Base-by-base conservation (phyloP, 2,329 filamentous ascomycete species). In the Thermomyces lanuginosus region DNA sequence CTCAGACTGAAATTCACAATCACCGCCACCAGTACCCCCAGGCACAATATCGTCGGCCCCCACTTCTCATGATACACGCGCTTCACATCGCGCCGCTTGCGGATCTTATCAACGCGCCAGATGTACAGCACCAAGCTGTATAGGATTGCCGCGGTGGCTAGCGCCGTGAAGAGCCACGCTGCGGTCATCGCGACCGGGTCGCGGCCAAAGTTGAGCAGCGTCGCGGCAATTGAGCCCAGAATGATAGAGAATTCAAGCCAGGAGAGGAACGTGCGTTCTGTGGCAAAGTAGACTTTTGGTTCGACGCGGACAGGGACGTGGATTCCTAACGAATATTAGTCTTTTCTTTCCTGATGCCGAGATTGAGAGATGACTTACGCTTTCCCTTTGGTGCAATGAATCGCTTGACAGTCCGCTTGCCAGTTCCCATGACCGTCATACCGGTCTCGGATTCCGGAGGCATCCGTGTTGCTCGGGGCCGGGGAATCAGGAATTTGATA, bases 221-320 rank as follows among this genome's bases (percentile, higher is more conserved):
- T 80, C 5, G 78, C 76, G 8, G 83, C 81, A 41, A 92, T 86
- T 15, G 78, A 77, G 41, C 81, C 82, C 28, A 98, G 74, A 47
- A 93, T 84, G 45, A 95, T 92, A 26, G 79, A 86, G 56, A 92
- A 95, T 54, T 98, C 86, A 43, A 98, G 77, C 83, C 89, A 98
- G 36, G 82, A 80, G 31, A 98, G 66, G 57, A 93, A 98, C 1
- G 89, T 98, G 37, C 89, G 72, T 55, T 98, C 89, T 1, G 83
- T 84, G 12, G 89, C 89, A 48, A 98, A 92, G 53, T 83, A 92
- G 26, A 98, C 89, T 58, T 98, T 98, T 17, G 89, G 89, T 54
- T 98, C 89, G 17, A 98, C 84, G 25, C 89, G 74, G 29, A 95
- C 76, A 8, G 86, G 86, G 13, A 98, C 89, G 44, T 95, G 86